phyloP scores from a whole-genome alignment of 345 rosid genomes.

The Citrus australasica region DNA sequence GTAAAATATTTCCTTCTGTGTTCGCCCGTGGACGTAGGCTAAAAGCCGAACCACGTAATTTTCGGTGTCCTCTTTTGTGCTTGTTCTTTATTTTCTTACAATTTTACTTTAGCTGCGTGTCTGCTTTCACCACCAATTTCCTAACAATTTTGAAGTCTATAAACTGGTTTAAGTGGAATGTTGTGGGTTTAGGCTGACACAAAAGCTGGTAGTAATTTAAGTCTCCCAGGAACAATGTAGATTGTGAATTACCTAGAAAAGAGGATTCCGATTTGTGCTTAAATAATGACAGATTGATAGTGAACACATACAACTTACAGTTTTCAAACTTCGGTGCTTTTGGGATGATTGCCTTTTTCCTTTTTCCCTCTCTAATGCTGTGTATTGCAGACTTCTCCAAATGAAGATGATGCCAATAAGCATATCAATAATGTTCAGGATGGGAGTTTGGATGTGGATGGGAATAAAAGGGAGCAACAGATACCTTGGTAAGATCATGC shows the following conservation, averaged over 20 bases:
- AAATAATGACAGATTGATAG: neutral
- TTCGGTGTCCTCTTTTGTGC: too few relatives aligned
- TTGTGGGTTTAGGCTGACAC: slow-evolving; percentile 17
- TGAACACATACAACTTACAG: neutral
- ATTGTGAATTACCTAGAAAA: slow-evolving; percentile 6
- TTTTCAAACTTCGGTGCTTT: neutral
- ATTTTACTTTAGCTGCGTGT: too few relatives aligned
- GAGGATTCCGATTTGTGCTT: slow-evolving; percentile 3
- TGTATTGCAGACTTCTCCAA: slow-evolving; percentile 16
- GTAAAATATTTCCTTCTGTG: too few relatives aligned
- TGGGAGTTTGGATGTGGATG: neutral
- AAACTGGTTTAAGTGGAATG: neutral
- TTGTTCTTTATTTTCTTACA: too few relatives aligned
- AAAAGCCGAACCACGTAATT: too few relatives aligned
- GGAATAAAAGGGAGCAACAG: slow-evolving; percentile 4
- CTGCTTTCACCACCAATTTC: too few relatives aligned
- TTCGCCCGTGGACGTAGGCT: too few relatives aligned
- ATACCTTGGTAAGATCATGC: slow-evolving; percentile 14
- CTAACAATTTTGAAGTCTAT: neutral
- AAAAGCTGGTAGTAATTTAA: neutral
- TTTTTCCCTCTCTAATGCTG: neutral
- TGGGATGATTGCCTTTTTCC: neutral
- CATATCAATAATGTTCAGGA: neutral
- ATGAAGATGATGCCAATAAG: slow-evolving; percentile 2
- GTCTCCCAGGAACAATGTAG: neutral